Conservation (phyloP, 305 asterid genomes). For the Solanum hybrid region DNA sequence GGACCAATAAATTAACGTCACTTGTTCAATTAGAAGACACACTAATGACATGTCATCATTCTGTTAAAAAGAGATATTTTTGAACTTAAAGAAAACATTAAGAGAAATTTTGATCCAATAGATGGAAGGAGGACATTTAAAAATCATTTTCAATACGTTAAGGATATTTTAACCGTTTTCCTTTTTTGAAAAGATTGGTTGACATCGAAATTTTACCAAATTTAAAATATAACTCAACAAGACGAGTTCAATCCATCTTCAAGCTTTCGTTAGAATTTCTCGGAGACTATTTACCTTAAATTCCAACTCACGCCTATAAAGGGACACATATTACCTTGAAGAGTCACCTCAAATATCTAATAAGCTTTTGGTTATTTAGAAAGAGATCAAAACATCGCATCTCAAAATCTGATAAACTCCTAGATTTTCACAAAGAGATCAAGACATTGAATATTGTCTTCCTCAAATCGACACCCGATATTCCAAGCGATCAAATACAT, state of each 20-base stretch:
- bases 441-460: neutral
- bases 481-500: no score
- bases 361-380: neutral
- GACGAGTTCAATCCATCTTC: neutral
- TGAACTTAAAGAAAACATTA: neutral
- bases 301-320: neutral
- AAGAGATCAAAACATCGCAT: neutral
- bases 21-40: neutral
- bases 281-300: neutral
- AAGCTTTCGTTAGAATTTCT: neutral
- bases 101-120: neutral
- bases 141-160: neutral
- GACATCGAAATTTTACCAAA: neutral
- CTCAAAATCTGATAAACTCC: neutral
- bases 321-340: neutral
- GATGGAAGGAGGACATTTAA: neutral
- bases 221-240: neutral
- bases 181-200: neutral
- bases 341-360: neutral
- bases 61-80: neutral
- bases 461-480: neutral
- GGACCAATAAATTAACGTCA: neutral
- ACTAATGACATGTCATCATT: neutral
- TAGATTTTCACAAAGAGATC: neutral
- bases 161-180: neutral